Evolutionary conservation across 768 basidiomycete genomes (phyloP).

Genomic region (Macrolepiota dolichaula): DNA sequence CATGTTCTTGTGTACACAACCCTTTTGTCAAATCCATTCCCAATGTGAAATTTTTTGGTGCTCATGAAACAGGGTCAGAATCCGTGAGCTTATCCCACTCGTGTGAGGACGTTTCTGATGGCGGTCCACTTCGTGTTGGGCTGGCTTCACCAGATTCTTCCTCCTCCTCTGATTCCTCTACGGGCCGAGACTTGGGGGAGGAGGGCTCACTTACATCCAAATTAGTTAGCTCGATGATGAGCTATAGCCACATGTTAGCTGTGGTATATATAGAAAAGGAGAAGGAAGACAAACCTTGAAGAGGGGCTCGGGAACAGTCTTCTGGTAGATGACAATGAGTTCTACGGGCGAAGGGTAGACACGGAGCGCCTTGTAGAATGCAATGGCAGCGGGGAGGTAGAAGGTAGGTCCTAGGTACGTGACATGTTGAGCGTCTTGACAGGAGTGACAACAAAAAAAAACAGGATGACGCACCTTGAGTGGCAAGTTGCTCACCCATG

Average conservation of each 20-base stretch:
- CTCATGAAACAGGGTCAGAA: conserved; percentile 43
- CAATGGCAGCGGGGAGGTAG: conserved; percentile 77
- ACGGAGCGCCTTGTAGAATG: conserved; percentile 90
- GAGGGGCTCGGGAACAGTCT: conserved; percentile 77
- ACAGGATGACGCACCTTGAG: conserved; percentile 54
- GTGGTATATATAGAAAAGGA: not conserved
- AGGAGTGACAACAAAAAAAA: not conserved
- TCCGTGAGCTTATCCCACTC: conserved; percentile 90
- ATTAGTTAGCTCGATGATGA: conserved; percentile 78
- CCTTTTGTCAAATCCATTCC: conserved; percentile 24
- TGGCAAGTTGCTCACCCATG: conserved; percentile 80
- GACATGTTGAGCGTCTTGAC: not conserved
- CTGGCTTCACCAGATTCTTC: conserved; percentile 57
- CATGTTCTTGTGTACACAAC: conserved; percentile 13
- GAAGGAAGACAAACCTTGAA: conserved; percentile 57
- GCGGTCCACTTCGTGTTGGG: conserved; percentile 59
- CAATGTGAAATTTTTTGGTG: conserved; percentile 3
- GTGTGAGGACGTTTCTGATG: conserved; percentile 85
- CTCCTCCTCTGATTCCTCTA: conserved; percentile 29
- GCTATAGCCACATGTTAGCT: conserved; percentile 17
- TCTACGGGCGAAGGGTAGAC: conserved; percentile 96
- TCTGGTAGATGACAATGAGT: conserved; percentile 92
- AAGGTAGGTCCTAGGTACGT: conserved; percentile 63
- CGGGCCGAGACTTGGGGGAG: conserved; percentile 26
- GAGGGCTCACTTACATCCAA: conserved; percentile 80